Conservation (phyloP, 352 stramenopile species). For the Globisporangium middletonii region DNA sequence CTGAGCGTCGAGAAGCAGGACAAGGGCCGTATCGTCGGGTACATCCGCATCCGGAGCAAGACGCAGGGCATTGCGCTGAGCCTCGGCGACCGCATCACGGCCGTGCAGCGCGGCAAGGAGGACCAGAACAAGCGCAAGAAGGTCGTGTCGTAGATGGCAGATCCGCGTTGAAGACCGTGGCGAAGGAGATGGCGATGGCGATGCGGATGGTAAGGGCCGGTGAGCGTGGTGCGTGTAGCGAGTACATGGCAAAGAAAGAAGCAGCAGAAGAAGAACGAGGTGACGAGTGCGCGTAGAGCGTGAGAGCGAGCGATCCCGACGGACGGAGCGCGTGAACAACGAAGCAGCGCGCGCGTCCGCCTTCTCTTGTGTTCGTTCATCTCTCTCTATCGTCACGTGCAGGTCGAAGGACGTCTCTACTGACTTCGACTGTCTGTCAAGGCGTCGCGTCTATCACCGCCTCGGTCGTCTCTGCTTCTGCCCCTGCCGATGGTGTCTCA, state of each 20-base stretch:
- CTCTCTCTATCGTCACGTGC: no score
- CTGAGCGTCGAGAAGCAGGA: conserved; percentile 99
- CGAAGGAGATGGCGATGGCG: not conserved
- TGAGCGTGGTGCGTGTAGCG: not conserved
- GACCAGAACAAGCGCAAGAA: conserved; percentile 85
- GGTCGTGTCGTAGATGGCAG: conserved; percentile 43
- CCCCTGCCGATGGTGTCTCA: conserved; percentile 23
- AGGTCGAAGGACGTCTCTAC: no score
- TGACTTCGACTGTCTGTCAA: no score
- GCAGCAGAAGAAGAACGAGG: not conserved
- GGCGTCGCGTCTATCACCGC: no score
- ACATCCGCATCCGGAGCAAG: conserved; percentile 99
- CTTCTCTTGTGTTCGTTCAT: no score
- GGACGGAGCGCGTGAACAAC: not conserved
- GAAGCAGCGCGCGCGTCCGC: no score
- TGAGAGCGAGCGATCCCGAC: not conserved
- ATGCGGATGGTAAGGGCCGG: not conserved
- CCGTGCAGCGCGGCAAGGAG: conserved; percentile 90
- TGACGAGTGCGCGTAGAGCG: not conserved
- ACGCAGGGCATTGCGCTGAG: conserved; percentile 99
- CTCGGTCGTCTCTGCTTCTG: no score
- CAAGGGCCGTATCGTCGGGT: conserved; percentile 95
- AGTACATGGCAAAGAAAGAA: not conserved
- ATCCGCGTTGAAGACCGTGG: no score
- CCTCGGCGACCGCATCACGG: conserved; percentile 98